Conservation (phyloP, 1,284 basidiomycete genomes). For the Ceratobasidium theobromae region DNA sequence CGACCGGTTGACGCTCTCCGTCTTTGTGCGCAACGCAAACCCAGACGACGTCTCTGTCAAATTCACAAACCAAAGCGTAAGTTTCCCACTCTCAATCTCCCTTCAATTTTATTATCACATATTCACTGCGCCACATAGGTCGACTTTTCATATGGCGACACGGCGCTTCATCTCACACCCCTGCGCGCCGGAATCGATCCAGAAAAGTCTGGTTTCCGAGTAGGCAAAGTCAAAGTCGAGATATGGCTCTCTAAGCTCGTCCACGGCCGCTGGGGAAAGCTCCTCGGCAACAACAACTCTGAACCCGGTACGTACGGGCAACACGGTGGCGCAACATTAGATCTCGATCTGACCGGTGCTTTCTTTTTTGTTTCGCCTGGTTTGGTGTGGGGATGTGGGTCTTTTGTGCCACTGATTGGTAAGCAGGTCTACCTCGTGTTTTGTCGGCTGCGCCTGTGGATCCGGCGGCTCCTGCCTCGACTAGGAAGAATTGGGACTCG, state of each 20-base stretch:
- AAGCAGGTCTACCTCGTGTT: background rate
- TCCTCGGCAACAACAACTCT: conserved; percentile 47
- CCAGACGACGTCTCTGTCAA: conserved; percentile 61
- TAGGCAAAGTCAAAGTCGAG: conserved; percentile 85
- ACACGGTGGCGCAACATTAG: conserved; percentile 8
- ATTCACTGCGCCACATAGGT: conserved; percentile 7
- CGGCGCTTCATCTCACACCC: conserved; percentile 65
- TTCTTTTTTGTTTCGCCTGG: conserved; percentile 26
- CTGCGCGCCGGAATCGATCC: conserved; percentile 79
- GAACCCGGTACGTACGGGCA: conserved; percentile 14
- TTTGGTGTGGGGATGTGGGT: background rate
- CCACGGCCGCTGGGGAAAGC: conserved; percentile 70
- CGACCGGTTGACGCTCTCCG: conserved; percentile 66
- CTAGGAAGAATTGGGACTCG: conserved; percentile 79
- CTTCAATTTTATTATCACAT: background rate
- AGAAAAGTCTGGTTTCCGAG: conserved; percentile 60
- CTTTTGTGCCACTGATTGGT: background rate
- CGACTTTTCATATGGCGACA: conserved; percentile 58
- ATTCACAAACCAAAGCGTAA: conserved; percentile 65
- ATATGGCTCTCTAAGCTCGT: conserved; percentile 64
- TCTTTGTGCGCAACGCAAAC: conserved; percentile 79
- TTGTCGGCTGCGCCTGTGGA: conserved; percentile 13
- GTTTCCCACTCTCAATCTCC: conserved; percentile 34
- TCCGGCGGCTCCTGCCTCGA: conserved; percentile 35
- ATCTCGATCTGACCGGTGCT: conserved; percentile 37